Conservation (phyloP, 2,329 filamentous ascomycete species). For the Curvularia eragrostidis region DNA sequence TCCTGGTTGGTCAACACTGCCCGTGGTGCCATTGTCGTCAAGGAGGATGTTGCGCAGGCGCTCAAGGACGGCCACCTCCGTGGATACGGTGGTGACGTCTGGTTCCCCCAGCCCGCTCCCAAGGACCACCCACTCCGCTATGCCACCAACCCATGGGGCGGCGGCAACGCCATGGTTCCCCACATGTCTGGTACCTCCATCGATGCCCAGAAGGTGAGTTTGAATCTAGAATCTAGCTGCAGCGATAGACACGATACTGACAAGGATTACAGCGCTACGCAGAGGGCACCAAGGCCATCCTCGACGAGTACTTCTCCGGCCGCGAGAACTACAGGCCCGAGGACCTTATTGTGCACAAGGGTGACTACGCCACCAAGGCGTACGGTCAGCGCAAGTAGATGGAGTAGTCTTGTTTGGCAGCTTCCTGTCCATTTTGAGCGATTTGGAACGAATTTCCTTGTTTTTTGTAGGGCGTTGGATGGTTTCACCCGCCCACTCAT, state of each 20-base stretch:
- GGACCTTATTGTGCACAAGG: constrained; percentile 88
- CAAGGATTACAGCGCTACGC: constrained; percentile 64
- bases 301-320: constrained; percentile 88
- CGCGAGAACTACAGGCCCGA: constrained; percentile 85
- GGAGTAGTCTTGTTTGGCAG: constrained; percentile 18
- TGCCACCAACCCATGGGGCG: constrained; percentile 92
- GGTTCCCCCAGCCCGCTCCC: constrained; percentile 97
- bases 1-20: constrained; percentile 99
- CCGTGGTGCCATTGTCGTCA: constrained; percentile 97
- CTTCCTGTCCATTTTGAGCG: constrained; percentile 19
- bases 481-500: constrained; percentile 31
- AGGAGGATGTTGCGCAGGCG: constrained; percentile 96
- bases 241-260: constrained; percentile 12
- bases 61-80: constrained; percentile 90
- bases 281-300: constrained; percentile 84
- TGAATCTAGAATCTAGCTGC: not conserved
- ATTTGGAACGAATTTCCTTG: constrained; percentile 29
- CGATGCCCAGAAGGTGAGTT: constrained; percentile 78
- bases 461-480: constrained; percentile 18
- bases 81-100: constrained; percentile 87
- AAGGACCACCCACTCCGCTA: constrained; percentile 90
- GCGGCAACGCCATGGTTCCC: constrained; percentile 97
- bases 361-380: constrained; percentile 93
- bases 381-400: constrained; percentile 77
- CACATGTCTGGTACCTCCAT: constrained; percentile 99